These are phyloP conservation scores for Penicillium decumbens DNA, from an alignment of 2,329 filamentous ascomycete species.

Conservation along the genomic window DNA sequence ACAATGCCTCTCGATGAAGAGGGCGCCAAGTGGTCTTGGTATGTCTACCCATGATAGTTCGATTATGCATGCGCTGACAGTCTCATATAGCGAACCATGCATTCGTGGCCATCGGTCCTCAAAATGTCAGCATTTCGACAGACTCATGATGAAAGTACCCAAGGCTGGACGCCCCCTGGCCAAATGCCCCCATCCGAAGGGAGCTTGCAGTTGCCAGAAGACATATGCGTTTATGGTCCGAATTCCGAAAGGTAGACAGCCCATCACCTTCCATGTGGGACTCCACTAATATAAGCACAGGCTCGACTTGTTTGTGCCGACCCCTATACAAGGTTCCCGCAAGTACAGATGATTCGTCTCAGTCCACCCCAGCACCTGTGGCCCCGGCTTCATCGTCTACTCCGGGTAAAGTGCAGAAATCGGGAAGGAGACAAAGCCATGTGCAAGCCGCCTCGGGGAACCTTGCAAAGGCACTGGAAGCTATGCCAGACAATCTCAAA, in stretches of 20 bases:
- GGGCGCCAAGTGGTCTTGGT: slow-evolving; percentile 47
- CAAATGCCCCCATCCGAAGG: slow-evolving; percentile 46
- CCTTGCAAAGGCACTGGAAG: slow-evolving; percentile 32
- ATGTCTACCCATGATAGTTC: slow-evolving; percentile 12
- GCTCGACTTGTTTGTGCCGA: slow-evolving; percentile 40
- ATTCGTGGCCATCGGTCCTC: slow-evolving; percentile 48
- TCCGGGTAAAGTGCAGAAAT: slow-evolving; percentile 37
- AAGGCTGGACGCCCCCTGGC: slow-evolving; percentile 47
- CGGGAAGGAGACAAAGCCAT: slow-evolving; percentile 30
- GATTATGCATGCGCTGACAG: slow-evolving; percentile 4
- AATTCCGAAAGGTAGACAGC: slow-evolving; percentile 40
- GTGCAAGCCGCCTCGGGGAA: slow-evolving; percentile 34
- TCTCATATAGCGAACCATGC: slow-evolving; percentile 41
- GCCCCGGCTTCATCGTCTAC: slow-evolving; percentile 22
- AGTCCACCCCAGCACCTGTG: slow-evolving; percentile 14
- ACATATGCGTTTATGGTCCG: slow-evolving; percentile 44
- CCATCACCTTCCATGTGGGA: not conserved
- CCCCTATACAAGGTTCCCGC: slow-evolving; percentile 39
- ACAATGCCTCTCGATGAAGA: slow-evolving; percentile 43
- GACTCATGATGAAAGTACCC: slow-evolving; percentile 48
- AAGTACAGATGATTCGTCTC: slow-evolving; percentile 10
- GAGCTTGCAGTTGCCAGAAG: slow-evolving; percentile 41
- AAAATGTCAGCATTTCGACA: slow-evolving; percentile 48
- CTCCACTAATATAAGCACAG: slow-evolving; percentile 23
- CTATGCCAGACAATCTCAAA: slow-evolving; percentile 25